Percentiles rank a stretch among this genome's conserved stretches.
Conservation (phyloP, 306 rosid genomes). For the Prinsepia uniflora region DNA sequence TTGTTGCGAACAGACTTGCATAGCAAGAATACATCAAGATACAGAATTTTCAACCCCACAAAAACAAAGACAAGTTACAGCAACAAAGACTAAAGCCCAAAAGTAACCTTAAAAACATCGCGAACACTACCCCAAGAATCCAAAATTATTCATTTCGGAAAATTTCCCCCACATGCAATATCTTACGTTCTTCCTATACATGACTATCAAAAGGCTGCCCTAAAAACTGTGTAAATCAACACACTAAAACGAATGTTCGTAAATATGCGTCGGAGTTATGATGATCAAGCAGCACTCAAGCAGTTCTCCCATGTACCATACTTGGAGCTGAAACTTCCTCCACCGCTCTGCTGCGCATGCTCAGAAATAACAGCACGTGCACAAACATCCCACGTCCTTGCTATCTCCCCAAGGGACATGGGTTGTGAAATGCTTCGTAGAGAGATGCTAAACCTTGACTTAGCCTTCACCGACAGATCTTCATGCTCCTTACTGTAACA, state of each 20-base stretch:
- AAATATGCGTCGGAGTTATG: background rate
- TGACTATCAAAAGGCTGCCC: background rate
- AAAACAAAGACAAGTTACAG: background rate
- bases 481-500: constrained; percentile 62
- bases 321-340: constrained; percentile 90
- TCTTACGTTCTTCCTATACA: background rate
- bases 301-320: constrained; percentile 82
- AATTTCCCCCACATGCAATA: background rate
- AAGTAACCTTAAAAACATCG: background rate
- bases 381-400: constrained; percentile 77
- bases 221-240: background rate
- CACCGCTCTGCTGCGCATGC: constrained; percentile 81
- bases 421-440: constrained; percentile 75
- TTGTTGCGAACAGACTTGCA: no score
- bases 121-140: background rate
- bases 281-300: constrained; percentile 45
- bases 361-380: constrained; percentile 70
- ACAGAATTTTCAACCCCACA: background rate
- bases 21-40: background rate
- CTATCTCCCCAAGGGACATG: constrained; percentile 73
- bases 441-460: constrained; percentile 69
- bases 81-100: background rate
- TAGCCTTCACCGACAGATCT: constrained; percentile 80
- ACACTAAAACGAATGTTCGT: background rate
- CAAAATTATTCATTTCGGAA: background rate